A percentile compares a stretch with the other conserved stretches of the same genome.
Evolutionary conservation across 495 filamentous ascomycete genomes (phyloP).

Genomic region (Chaetomium fimeti): DNA sequence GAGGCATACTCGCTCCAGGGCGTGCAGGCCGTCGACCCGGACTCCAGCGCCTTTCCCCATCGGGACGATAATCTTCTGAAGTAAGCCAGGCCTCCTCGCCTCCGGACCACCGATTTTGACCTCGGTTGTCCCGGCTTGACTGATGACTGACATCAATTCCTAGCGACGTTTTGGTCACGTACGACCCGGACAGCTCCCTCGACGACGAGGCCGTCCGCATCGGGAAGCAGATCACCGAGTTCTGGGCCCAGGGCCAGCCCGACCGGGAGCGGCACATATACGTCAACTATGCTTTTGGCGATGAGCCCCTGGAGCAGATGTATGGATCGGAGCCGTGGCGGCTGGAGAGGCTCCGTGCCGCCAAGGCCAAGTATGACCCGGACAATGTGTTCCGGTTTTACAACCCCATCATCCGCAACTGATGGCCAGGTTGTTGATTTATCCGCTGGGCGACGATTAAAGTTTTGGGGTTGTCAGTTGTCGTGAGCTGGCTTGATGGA

Average conservation of each 20-base stretch:
- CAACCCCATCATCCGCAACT: too few species aligned
- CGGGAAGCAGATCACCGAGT: slow-evolving; percentile 44
- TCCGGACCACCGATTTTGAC: too few species aligned
- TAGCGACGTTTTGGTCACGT: slow-evolving; percentile 44
- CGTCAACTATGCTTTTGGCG: slow-evolving; percentile 61
- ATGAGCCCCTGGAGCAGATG: slow-evolving; percentile 45
- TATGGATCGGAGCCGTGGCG: slow-evolving; percentile 58
- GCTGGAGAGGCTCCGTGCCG: slow-evolving; percentile 37
- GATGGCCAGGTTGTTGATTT: too few species aligned
- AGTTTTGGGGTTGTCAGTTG: too few species aligned
- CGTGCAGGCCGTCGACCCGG: slow-evolving; percentile 40
- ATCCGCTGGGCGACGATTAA: too few species aligned
- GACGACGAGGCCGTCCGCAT: slow-evolving; percentile 38
- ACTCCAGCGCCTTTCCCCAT: slow-evolving; percentile 45
- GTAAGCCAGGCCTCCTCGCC: too few species aligned
- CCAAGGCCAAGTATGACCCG: slow-evolving; percentile 60
- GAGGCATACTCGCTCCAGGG: slow-evolving; percentile 54
- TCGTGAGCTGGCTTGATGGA: too few species aligned
- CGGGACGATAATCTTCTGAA: slow-evolving; percentile 43
- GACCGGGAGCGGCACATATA: slow-evolving; percentile 46
- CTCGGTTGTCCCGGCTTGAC: too few species aligned
- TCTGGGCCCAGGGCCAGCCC: slow-evolving; percentile 44
- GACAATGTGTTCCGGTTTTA: slow-evolving; percentile 52
- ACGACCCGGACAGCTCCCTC: slow-evolving; percentile 35
- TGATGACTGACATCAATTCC: slow-evolving; percentile 23